These are phyloP conservation scores for Sphaerulina vaccinii DNA, from an alignment of 2,329 filamentous ascomycete genomes.

Conservation along the genomic window DNA sequence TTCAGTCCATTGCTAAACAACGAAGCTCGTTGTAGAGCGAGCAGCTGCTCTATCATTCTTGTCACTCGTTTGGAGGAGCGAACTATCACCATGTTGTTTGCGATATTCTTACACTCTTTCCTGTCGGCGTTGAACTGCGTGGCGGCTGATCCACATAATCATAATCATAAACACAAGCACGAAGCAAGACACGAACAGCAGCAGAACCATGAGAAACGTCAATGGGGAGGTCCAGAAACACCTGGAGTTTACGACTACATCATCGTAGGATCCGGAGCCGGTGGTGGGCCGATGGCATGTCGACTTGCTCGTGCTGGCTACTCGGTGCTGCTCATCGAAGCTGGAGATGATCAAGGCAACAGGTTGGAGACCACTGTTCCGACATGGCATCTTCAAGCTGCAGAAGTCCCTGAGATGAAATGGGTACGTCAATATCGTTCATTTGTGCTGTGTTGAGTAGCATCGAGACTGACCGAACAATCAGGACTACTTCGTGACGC, in stretches of 20 bases:
- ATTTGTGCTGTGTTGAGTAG: no score
- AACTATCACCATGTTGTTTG: not conserved
- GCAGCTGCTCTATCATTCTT: no score
- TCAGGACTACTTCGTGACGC: slow-evolving; percentile 60
- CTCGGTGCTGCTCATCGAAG: slow-evolving; percentile 61
- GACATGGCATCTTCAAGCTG: slow-evolving; percentile 50
- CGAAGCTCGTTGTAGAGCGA: no score
- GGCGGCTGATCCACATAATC: not conserved
- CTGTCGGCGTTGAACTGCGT: not conserved
- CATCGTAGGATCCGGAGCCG: slow-evolving; percentile 60
- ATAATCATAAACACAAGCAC: not conserved
- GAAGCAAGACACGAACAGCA: not conserved
- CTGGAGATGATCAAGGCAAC: slow-evolving; percentile 57
- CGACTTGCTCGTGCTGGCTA: slow-evolving; percentile 60
- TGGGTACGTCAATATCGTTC: slow-evolving; percentile 51
- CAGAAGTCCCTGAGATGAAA: slow-evolving; percentile 52
- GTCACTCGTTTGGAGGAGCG: not conserved
- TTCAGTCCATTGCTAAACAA: no score
- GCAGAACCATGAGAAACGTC: not conserved
- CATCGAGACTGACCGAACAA: not conserved
- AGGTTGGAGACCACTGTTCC: slow-evolving; percentile 55
- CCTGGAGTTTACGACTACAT: slow-evolving; percentile 58
- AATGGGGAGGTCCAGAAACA: not conserved
- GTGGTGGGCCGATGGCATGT: slow-evolving; percentile 59
- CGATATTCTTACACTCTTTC: not conserved